phyloP scores from a whole-genome alignment of 1,139 yeast species.

The Geotrichum aggregatum region DNA sequence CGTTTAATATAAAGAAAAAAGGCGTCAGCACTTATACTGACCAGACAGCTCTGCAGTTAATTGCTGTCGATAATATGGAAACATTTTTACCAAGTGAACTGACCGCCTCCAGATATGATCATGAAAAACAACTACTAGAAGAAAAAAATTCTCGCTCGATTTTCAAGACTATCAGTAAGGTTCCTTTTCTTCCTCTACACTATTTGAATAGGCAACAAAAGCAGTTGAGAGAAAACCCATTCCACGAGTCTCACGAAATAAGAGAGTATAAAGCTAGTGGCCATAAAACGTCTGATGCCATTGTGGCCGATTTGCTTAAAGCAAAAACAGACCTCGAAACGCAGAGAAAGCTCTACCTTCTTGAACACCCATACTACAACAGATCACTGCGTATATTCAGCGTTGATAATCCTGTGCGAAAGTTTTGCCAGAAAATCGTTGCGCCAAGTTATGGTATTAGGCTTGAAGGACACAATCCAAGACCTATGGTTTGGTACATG shows the following conservation, averaged over 20 bases:
- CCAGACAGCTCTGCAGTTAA: constrained; percentile 3
- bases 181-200: constrained; percentile 4
- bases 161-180: neutral
- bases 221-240: constrained; percentile 42
- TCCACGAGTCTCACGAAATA: constrained; percentile 25
- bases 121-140: constrained; percentile 12
- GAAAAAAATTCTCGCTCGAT: constrained; percentile 15
- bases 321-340: constrained; percentile 43
- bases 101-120: neutral
- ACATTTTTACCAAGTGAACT: constrained; percentile 8
- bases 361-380: constrained; percentile 64
- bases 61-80: constrained; percentile 14
- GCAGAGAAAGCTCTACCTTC: constrained; percentile 51
- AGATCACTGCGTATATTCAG: constrained; percentile 62
- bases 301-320: constrained; percentile 20
- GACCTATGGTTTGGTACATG: constrained; percentile 47
- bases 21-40: neutral
- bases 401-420: constrained; percentile 61
- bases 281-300: constrained; percentile 8
- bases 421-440: constrained; percentile 69
- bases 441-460: constrained; percentile 71
- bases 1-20: constrained; percentile 1
- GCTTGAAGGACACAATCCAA: constrained; percentile 70
- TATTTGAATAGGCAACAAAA: constrained; percentile 27
- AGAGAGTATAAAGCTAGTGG: constrained; percentile 26